Evolutionary conservation across 1,284 basidiomycete genomes (phyloP), one percentile per base, ranked within the genome.

Genomic region (Apiotrichum gracile): DNA sequence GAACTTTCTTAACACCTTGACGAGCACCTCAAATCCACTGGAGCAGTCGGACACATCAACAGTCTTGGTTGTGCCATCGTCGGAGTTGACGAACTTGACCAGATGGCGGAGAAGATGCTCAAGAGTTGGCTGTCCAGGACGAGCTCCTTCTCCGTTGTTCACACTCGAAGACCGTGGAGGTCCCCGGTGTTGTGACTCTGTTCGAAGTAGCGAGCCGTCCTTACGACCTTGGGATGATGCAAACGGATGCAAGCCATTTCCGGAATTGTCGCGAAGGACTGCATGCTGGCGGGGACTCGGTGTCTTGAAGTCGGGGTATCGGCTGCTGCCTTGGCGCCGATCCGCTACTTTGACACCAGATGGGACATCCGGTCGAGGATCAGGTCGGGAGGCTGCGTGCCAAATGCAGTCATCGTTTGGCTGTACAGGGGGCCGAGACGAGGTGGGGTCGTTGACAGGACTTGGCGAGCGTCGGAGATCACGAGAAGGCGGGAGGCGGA

Each of bases 1-100:
- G 64, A 92, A 88, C 73, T 97, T 97, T 69, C 83, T 87, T 55
- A 97, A 76, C 0, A 88, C 91, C 61, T 85, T 83, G 62, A 90
- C 87, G 46, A 96, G 78, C 2, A 96, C 82, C 63, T 96, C 90
- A 1, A 86, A 80, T 5, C 89, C 91, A 34, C 84, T 85, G 1
- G 79, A 78, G 64, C 87, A 91, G 43, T 86, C 83, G 2, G 83
- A 81, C 13, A 91, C 84, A 66, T 92, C 85, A 56, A 97, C 83
- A 0, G 85, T 87, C 41, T 81, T 81, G 22, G 85, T 84, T 49
- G 85, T 75, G 75, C 83, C 75, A 46, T 88, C 87, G 21, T 90
- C 91, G 2, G 85, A 84, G 47, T 91, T 79, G 40, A 84, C 79
- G 69, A 96, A 93, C 71, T 90, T 94, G 67, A 96, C 85, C 16